phyloP scores from a whole-genome alignment of 805 yeast genomes.

The Candida khao-thaluensis region DNA sequence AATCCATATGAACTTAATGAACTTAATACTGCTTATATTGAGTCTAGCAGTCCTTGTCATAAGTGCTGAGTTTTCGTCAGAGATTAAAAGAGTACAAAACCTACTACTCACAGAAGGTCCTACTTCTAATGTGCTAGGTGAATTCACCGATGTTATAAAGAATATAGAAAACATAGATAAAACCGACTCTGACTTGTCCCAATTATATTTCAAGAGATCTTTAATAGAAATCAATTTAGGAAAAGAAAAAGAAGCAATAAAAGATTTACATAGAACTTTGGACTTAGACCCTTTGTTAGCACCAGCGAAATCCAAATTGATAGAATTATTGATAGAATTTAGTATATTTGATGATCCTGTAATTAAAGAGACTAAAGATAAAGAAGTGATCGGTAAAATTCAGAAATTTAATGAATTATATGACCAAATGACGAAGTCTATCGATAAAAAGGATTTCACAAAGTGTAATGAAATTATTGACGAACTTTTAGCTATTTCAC shows the following conservation, averaged over 20 bases:
- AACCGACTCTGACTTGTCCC: constrained; percentile 40
- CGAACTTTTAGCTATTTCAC: constrained; percentile 35
- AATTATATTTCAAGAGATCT: constrained; percentile 58
- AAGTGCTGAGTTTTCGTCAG: constrained; percentile 1
- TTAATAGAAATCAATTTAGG: constrained; percentile 57
- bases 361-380: constrained; percentile 12
- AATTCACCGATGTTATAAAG: constrained; percentile 21
- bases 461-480: constrained; percentile 20
- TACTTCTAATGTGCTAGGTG: constrained; percentile 23
- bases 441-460: constrained; percentile 1
- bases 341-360: constrained; percentile 46
- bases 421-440: constrained; percentile 8
- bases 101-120: constrained; percentile 32
- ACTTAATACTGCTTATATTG: background rate
- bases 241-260: constrained; percentile 51
- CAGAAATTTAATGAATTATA: constrained; percentile 15
- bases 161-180: constrained; percentile 15
- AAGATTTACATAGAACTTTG: constrained; percentile 50
- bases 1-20: constrained; percentile 1
- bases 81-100: constrained; percentile 18
- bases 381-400: constrained; percentile 17
- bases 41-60: background rate
- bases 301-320: constrained; percentile 51
- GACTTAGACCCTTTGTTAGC: constrained; percentile 37
- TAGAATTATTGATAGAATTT: constrained; percentile 49